Evolutionary conservation across 2,329 filamentous ascomycete species (phyloP).

Genomic region (Chaetomiaceae sp.): DNA sequence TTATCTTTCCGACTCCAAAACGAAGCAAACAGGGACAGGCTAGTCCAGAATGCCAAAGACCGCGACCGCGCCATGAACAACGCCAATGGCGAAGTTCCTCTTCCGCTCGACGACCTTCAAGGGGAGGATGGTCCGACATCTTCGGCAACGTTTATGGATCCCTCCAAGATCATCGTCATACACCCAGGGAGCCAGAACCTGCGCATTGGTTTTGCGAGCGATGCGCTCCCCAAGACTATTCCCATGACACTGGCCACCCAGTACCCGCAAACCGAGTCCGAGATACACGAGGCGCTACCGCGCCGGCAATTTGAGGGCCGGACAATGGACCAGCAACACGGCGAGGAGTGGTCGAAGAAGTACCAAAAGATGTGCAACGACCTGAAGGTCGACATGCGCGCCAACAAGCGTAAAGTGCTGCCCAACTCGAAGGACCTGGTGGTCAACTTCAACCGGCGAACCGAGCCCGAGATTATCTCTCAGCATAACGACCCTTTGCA

Average conservation of each 20-base stretch:
- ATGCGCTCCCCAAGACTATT: constrained; percentile 88
- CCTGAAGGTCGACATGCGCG: constrained; percentile 83
- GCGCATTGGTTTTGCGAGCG: constrained; percentile 89
- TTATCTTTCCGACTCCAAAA: constrained; percentile 82
- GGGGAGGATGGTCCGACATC: constrained; percentile 52
- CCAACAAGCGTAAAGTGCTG: constrained; percentile 88
- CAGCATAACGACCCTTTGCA: constrained; percentile 93
- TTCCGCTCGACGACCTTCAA: constrained; percentile 57
- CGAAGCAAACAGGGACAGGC: constrained; percentile 77
- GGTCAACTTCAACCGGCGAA: constrained; percentile 86
- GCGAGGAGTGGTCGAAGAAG: constrained; percentile 70
- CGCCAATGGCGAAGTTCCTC: constrained; percentile 60
- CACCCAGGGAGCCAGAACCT: constrained; percentile 95
- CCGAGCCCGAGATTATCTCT: constrained; percentile 78
- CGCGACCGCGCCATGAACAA: constrained; percentile 80
- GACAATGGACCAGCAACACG: constrained; percentile 74
- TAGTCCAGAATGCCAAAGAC: constrained; percentile 83
- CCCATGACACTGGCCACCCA: constrained; percentile 88
- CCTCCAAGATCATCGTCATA: constrained; percentile 89
- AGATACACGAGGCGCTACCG: constrained; percentile 76
- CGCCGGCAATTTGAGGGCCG: constrained; percentile 61
- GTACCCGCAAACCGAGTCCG: constrained; percentile 73
- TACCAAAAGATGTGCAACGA: constrained; percentile 82
- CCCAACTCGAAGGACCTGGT: constrained; percentile 98
- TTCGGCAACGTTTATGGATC: constrained; percentile 59